Percentiles rank a stretch among this genome's conserved stretches.
Evolutionary conservation across 2,329 filamentous ascomycete genomes (phyloP).

Genomic region (Alternaria atra): DNA sequence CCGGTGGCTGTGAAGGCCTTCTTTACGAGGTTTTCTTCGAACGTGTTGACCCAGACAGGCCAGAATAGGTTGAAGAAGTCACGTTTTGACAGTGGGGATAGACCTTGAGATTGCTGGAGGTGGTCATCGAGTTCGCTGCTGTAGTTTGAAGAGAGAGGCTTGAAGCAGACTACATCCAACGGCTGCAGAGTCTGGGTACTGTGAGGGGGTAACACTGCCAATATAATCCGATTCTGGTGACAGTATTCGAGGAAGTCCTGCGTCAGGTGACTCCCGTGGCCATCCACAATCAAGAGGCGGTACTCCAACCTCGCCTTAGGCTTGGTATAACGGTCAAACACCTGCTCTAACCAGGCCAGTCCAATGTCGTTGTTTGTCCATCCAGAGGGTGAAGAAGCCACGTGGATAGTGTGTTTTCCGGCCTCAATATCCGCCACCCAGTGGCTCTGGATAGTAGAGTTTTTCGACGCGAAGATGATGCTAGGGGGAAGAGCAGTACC

Average conservation of each 20-base stretch:
- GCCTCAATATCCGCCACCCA: too few relatives aligned
- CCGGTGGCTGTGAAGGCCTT: neutral
- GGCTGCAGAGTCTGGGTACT: too few relatives aligned
- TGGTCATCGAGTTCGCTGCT: neutral
- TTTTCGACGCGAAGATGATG: neutral
- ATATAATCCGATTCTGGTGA: conserved; percentile 46
- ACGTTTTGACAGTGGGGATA: neutral
- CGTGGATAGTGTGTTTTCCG: conserved; percentile 6
- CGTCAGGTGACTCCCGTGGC: conserved; percentile 36
- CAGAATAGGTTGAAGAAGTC: neutral
- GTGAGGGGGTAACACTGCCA: too few relatives aligned
- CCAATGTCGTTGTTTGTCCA: conserved; percentile 16
- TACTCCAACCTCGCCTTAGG: neutral
- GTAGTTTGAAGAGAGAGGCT: conserved; percentile 5
- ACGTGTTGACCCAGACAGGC: neutral
- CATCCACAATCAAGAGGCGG: conserved; percentile 16
- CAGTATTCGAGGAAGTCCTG: conserved; percentile 49
- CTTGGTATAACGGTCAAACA: conserved; percentile 16
- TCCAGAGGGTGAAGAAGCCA: conserved; percentile 22
- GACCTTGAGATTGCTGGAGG: neutral
- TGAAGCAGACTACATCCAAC: neutral
- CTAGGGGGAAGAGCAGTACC: neutral
- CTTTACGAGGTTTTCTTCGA: neutral
- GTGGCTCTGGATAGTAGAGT: neutral
- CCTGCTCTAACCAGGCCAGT: conserved; percentile 14